A percentile compares a stretch with the other conserved stretches of the same genome.
Evolutionary conservation across 345 rosid species (phyloP).

Genomic region (Salix purpurea): DNA sequence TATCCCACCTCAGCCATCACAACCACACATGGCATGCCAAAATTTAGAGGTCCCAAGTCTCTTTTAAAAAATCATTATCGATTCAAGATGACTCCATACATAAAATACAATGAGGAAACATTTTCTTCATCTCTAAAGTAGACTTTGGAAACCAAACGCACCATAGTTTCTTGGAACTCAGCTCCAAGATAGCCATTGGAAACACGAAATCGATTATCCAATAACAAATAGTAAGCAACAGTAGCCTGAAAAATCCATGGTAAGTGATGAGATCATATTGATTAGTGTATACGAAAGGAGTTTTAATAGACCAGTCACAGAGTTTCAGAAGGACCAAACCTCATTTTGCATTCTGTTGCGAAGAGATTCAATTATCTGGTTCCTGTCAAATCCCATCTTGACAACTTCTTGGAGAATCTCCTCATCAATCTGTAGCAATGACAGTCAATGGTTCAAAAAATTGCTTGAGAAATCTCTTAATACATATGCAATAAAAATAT

Average conservation of each 20-base stretch:
- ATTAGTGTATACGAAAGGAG: not conserved
- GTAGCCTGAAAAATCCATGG: constrained; percentile 63
- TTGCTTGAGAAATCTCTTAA: not conserved
- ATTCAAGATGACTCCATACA: not conserved
- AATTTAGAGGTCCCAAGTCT: not conserved
- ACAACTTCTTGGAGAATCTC: constrained; percentile 77
- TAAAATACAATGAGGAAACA: not conserved
- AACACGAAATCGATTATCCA: constrained; percentile 75
- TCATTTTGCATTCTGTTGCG: constrained; percentile 71
- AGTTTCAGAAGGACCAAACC: constrained; percentile 36
- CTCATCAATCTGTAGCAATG: constrained; percentile 68
- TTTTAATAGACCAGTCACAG: not conserved
- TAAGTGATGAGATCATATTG: not conserved
- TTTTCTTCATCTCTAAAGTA: not conserved
- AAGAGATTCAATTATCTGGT: constrained; percentile 70
- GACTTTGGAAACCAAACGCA: constrained; percentile 22
- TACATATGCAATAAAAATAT: not conserved
- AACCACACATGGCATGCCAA: not conserved
- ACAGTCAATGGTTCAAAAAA: not conserved
- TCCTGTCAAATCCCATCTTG: constrained; percentile 69
- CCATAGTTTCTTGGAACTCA: constrained; percentile 70
- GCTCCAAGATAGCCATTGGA: constrained; percentile 76
- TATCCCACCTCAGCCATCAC: not conserved
- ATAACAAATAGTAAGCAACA: constrained; percentile 78
- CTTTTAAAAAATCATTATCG: not conserved